phyloP scores from a whole-genome alignment of 2,329 filamentous ascomycete species.

The Claviceps monticola region DNA sequence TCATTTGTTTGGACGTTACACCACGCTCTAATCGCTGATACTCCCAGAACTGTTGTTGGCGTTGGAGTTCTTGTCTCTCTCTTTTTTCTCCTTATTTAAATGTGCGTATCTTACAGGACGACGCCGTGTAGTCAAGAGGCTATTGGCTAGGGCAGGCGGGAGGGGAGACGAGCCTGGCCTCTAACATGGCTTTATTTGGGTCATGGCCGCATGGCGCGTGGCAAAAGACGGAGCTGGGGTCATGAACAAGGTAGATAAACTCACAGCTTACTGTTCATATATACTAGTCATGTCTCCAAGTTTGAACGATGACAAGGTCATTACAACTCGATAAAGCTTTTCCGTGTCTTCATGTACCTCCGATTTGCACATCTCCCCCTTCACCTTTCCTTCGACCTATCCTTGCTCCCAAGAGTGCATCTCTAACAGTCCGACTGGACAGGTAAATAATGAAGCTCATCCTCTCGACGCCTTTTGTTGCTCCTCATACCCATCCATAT shows the following conservation, averaged over 20 bases:
- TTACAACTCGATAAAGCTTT: too few species aligned
- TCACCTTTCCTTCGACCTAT: too few species aligned
- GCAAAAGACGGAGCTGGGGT: background rate
- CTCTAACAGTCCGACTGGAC: background rate
- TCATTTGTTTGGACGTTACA: background rate
- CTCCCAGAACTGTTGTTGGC: background rate
- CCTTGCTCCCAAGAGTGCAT: too few species aligned
- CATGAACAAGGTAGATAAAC: too few species aligned
- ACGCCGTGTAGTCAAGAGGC: background rate
- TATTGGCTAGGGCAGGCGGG: background rate
- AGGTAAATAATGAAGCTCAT: background rate
- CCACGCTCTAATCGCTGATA: background rate
- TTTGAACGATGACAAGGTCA: too few species aligned
- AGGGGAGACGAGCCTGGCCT: background rate
- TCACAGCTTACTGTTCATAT: too few species aligned
- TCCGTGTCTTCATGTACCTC: too few species aligned
- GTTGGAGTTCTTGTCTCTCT: background rate
- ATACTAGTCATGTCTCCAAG: too few species aligned
- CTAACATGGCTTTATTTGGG: background rate
- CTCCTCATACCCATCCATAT: constrained; percentile 68
- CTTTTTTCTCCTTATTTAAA: background rate
- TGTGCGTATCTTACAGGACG: background rate
- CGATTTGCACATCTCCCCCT: too few species aligned
- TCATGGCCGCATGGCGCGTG: background rate
- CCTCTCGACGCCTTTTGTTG: constrained; percentile 15